Evolutionary conservation across 2,329 filamentous ascomycete genomes (phyloP).

Genomic region (Aaosphaeria arxii): DNA sequence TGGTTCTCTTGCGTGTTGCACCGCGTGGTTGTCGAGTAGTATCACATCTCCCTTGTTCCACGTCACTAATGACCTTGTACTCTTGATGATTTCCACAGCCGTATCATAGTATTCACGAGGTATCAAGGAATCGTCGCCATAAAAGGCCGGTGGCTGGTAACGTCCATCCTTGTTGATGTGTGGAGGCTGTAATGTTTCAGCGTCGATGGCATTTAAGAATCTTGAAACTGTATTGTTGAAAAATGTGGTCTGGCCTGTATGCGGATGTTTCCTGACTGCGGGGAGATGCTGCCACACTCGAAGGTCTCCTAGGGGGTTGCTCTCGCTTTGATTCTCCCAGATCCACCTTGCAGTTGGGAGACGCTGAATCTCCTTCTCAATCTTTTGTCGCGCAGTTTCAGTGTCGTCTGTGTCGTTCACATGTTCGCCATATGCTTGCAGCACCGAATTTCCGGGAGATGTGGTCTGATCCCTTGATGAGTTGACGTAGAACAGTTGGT

Average conservation of each 20-base stretch:
- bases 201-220: conserved; percentile 4
- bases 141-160: conserved; percentile 2
- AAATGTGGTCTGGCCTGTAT: conserved; percentile 1
- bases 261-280: conserved; percentile 2
- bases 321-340: conserved; percentile 5
- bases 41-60: conserved; percentile 8
- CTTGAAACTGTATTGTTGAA: conserved; percentile 4
- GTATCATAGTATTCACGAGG: conserved; percentile 5
- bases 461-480: conserved; percentile 1
- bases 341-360: conserved; percentile 8
- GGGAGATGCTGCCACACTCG: conserved; percentile 6
- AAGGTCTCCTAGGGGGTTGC: conserved; percentile 3
- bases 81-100: conserved; percentile 3
- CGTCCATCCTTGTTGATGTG: conserved; percentile 2
- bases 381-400: conserved; percentile 6
- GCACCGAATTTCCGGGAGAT: conserved; percentile 6
- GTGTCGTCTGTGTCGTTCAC: conserved; percentile 7
- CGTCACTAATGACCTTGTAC: conserved; percentile 1
- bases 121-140: conserved; percentile 5
- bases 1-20: conserved; percentile 8
- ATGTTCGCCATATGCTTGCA: conserved; percentile 8
- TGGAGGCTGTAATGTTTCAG: conserved; percentile 3
- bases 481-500: conserved; percentile 6
- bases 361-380: conserved; percentile 6
- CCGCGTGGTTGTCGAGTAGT: conserved; percentile 5